Conservation (phyloP, 306 rosid genomes). For the Corylus avellana region DNA sequence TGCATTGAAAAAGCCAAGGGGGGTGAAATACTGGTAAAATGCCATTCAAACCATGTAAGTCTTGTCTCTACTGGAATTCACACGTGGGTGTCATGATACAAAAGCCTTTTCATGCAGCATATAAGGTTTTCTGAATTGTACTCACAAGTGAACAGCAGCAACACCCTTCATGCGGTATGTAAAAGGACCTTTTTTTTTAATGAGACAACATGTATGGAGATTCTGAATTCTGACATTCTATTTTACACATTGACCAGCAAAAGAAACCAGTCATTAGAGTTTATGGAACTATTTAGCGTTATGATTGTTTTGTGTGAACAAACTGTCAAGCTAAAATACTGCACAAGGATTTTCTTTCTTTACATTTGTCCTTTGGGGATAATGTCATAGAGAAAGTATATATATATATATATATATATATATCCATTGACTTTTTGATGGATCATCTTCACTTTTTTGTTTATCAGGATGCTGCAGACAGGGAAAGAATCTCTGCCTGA, state of each 20-base stretch:
- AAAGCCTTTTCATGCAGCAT: neutral
- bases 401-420: neutral
- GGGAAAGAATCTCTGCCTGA: constrained; percentile 78
- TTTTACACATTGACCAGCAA: neutral
- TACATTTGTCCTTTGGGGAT: neutral
- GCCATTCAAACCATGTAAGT: neutral
- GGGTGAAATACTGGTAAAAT: neutral
- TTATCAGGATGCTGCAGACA: constrained; percentile 79
- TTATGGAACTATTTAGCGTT: neutral
- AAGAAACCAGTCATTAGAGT: neutral
- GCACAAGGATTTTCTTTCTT: no score
- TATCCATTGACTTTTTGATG: constrained; percentile 11
- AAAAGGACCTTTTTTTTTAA: neutral
- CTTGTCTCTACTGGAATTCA: neutral
- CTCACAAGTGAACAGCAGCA: neutral
- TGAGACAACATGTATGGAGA: no score
- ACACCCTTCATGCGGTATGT: neutral
- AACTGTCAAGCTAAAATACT: neutral
- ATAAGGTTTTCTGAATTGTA: neutral
- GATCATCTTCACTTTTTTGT: constrained; percentile 23
- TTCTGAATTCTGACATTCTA: no score
- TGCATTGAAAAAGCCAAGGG: neutral
- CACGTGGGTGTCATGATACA: neutral
- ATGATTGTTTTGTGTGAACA: neutral
- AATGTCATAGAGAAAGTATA: neutral